Percentiles rank a stretch among this genome's conserved stretches.
phyloP scores from a whole-genome alignment of 148 eudicot species.

The Dysphania ambrosioides region DNA sequence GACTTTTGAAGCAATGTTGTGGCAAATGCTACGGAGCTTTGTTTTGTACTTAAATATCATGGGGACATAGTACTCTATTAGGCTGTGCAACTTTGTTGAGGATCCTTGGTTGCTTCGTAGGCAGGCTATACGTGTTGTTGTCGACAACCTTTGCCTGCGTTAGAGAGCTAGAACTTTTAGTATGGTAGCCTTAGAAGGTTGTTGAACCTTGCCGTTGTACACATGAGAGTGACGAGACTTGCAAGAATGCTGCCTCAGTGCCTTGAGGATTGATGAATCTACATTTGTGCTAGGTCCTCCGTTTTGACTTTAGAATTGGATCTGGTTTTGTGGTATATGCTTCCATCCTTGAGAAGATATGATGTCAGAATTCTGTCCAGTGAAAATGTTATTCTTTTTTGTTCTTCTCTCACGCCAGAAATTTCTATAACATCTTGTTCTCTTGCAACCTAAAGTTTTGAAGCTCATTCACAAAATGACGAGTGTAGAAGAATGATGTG shows the following conservation, averaged over 20 bases:
- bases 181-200: no score
- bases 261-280: background rate
- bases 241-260: no score
- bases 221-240: no score
- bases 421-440: no score
- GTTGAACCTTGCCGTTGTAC: background rate
- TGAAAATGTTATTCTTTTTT: no score
- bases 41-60: background rate
- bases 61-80: constrained; percentile 11
- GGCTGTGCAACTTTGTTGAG: constrained; percentile 13
- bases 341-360: background rate
- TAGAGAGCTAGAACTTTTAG: constrained; percentile 8
- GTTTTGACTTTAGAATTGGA: background rate
- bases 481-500: no score
- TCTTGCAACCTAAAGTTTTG: no score
- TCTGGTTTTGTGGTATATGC: background rate
- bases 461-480: no score
- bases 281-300: background rate
- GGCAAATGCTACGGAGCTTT: constrained; percentile 7
- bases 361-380: background rate
- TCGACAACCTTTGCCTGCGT: constrained; percentile 17
- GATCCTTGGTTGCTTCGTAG: background rate
- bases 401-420: no score
- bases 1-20: constrained; percentile 7
- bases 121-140: constrained; percentile 12